Evolutionary conservation across 768 basidiomycete genomes (phyloP).

Genomic region (Baorangia bicolor): DNA sequence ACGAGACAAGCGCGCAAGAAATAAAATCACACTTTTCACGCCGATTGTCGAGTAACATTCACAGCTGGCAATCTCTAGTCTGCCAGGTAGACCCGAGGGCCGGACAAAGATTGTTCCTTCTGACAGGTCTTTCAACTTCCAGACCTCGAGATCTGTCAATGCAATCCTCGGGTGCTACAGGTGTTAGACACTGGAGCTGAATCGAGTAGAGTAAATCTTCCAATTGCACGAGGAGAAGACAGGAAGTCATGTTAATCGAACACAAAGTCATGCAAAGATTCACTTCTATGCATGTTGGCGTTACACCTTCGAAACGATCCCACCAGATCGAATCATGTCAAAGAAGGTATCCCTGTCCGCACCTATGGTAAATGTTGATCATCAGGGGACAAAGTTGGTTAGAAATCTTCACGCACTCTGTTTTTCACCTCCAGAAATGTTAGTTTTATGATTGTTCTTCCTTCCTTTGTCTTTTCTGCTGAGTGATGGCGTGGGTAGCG

Average conservation of each 20-base stretch:
- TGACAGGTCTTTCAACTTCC: background rate
- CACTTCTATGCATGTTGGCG: background rate
- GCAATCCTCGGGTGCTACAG: background rate
- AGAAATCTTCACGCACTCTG: constrained; percentile 45
- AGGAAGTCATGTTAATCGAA: background rate
- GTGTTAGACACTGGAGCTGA: background rate
- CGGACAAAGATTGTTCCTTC: background rate
- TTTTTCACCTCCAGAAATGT: constrained; percentile 52
- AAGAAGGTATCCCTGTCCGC: constrained; percentile 76
- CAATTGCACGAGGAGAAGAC: background rate
- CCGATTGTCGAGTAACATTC: no score
- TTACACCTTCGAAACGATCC: constrained; percentile 70
- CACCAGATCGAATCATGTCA: constrained; percentile 79
- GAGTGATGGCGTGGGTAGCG: constrained; percentile 62
- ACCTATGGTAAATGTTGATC: constrained; percentile 35
- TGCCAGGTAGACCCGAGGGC: background rate
- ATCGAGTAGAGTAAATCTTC: background rate
- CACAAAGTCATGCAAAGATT: background rate
- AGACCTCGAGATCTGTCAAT: background rate
- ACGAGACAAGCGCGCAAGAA: no score
- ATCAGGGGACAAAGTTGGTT: background rate
- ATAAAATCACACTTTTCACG: background rate
- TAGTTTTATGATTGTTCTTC: constrained; percentile 56
- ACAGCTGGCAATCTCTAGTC: background rate
- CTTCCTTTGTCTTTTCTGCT: constrained; percentile 45